Percentiles rank a stretch among this genome's conserved stretches.
phyloP scores from a whole-genome alignment of 495 filamentous ascomycete genomes.

The Aspergillus taichungensis region DNA sequence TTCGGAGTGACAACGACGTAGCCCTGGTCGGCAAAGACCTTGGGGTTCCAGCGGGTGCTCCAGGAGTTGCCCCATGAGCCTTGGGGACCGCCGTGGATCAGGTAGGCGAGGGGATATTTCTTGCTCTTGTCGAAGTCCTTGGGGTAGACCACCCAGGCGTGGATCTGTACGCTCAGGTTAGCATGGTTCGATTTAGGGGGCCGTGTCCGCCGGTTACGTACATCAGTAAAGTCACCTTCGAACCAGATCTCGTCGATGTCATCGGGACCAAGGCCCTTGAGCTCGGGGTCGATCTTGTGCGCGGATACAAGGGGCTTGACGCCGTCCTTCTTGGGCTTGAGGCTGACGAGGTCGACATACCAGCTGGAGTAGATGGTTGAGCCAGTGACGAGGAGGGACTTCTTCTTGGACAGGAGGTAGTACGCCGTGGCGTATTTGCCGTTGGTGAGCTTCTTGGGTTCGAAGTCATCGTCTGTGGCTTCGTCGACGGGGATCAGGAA shows the following conservation, averaged over 20 bases:
- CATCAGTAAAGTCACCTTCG: conserved; percentile 28
- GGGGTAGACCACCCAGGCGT: conserved; percentile 42
- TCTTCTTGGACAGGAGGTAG: conserved; percentile 23
- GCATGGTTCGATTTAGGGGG: background rate
- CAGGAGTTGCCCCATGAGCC: conserved; percentile 40
- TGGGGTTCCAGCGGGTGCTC: conserved; percentile 43
- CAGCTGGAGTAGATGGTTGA: conserved; percentile 26
- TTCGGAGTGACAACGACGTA: conserved; percentile 49
- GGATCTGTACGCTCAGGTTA: conserved; percentile 24
- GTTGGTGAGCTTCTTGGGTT: conserved; percentile 24
- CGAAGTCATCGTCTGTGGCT: conserved; percentile 17
- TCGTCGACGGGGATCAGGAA: conserved; percentile 25
- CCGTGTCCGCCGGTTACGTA: conserved; percentile 5
- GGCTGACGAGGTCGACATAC: conserved; percentile 24
- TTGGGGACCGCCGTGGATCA: conserved; percentile 48
- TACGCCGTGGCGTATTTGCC: conserved; percentile 16
- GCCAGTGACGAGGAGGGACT: conserved; percentile 25
- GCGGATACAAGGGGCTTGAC: conserved; percentile 21
- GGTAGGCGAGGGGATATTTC: conserved; percentile 42
- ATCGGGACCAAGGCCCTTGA: conserved; percentile 18
- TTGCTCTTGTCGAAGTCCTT: conserved; percentile 35
- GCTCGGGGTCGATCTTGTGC: conserved; percentile 27
- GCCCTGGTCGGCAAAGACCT: conserved; percentile 48
- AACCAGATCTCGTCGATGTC: conserved; percentile 33
- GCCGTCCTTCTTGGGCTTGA: conserved; percentile 15